Evolutionary conservation across 371 early-diverging fungal genomes (phyloP), one percentile per base, ranked within the genome.

Genomic region (Syncephalastrum monosporum): DNA sequence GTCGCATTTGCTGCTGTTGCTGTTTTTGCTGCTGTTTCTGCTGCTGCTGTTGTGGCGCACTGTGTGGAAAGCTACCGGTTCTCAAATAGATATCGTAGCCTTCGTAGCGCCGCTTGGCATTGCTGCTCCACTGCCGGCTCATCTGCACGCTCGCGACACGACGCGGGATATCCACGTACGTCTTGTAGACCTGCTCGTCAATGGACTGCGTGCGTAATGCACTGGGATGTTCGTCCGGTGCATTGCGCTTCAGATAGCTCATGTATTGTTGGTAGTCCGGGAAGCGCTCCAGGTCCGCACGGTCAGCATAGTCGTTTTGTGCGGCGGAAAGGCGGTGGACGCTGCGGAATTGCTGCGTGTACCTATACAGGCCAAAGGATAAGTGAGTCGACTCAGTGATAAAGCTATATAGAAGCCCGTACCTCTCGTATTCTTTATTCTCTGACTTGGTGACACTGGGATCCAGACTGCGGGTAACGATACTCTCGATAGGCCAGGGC

Each of bases 351-450:
- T 83, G 83, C 42, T 79, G 72, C 21, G 80, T 69, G 55, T 83
- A 83, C 53, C 83, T 82, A 48, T 42, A 16, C 15, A 45, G 0
- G 27, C 25, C 15, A 25, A 45, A 15, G 24, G 6, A 24, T 4
- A 21, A 50, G 24, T 47, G 42, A 23, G 43, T 44, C 4, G 19
- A 38, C 8, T 49, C 50, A 38, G 41, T 16, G 21, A 33, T 5
- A 27, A 16, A 21, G 1, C 8, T 50, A 7, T 4, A 53, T 4
- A 47, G 5, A 21, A 45, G 5, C 21, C 59, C 58, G 46, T 78
- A 87, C 78, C 82, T 75, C 64, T 64, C 70, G 54, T 88, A 88
- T 58, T 86, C 87, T 33, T 80, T 72, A 4, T 63, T 58, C 56
- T 88, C 87, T 5, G 62, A 57, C 3, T 61, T 59, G 4, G 76